Base-by-base conservation (phyloP, 2,329 filamentous ascomycete species). In the Botryotinia calthae region DNA sequence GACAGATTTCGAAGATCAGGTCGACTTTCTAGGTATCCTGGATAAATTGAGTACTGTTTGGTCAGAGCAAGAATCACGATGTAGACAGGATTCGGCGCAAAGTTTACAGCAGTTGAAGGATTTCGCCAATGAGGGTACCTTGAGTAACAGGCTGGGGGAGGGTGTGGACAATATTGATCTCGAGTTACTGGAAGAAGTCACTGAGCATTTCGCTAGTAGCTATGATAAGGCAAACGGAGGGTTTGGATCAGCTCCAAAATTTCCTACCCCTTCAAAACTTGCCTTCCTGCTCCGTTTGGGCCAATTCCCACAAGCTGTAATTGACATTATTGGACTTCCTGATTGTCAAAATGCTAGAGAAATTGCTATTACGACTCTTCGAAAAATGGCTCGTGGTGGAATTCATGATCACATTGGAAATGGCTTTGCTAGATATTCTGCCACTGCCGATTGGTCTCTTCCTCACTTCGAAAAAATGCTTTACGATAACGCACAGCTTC, bases 391-490 rank as follows among this genome's bases (percentile, higher is more conserved):
- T 25, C 87, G 88, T 66, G 90, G 91, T 31, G 91, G 90, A 22
- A 89, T 93, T 70, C 87, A 92, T 75, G 92, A 94, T 78, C 91
- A 93, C 74, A 87, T 95, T 74, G 92, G 93, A 61, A 88, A 92
- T 79, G 93, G 93, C 10, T 94, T 94, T 78, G 89, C 91, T 54
- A 89, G 95, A 69, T 98, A 97, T 81, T 97, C 94, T 22, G 92
- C 97, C 12, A 98, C 95, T 0, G 85, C 90, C 22, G 93, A 98
- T 82, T 99, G 96, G 96, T 93, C 92, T 75, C 85, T 98, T 64
- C 96, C 96, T 18, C 95, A 97, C 81, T 99, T 98, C 78, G 96
- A 99, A 84, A 98, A 98, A 84, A 94, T 98, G 87, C 88, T 98
- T 16, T 94, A 94, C 71, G 96, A 98, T 80, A 97, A 99, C 79